Evolutionary conservation across 768 basidiomycete species (phyloP).

Genomic region (Xerocomellus amylosporus): DNA sequence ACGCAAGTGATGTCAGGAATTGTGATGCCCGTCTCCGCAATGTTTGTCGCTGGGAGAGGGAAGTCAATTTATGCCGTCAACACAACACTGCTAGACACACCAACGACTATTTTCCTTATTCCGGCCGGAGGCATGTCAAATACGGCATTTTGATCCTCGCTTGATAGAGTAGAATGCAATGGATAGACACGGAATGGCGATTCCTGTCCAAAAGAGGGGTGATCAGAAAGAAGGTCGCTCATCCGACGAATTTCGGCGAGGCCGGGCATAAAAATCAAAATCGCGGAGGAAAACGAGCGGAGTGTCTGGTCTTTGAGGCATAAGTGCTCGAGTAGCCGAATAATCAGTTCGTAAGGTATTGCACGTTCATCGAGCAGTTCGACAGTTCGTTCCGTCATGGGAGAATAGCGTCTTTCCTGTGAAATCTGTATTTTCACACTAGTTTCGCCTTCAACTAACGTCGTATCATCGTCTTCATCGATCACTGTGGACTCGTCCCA

Average conservation of each 20-base stretch:
- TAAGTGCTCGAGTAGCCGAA: constrained; percentile 76
- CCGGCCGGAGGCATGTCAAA: constrained; percentile 84
- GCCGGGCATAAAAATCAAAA: constrained; percentile 93
- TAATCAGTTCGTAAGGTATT: constrained; percentile 89
- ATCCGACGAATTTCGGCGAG: constrained; percentile 89
- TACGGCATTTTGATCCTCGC: constrained; percentile 85
- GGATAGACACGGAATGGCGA: constrained; percentile 74
- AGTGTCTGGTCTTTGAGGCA: constrained; percentile 66
- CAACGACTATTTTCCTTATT: constrained; percentile 90
- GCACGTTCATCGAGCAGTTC: constrained; percentile 84
- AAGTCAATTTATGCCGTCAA: not conserved
- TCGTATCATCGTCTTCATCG: constrained; percentile 67
- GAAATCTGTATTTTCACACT: constrained; percentile 38
- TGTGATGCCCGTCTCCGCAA: constrained; percentile 96
- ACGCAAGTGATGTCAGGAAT: constrained; percentile 98
- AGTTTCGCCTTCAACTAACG: constrained; percentile 19
- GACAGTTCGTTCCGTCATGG: constrained; percentile 69
- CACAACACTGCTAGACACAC: constrained; percentile 38
- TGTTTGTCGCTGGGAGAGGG: constrained; percentile 67
- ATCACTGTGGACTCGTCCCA: constrained; percentile 73
- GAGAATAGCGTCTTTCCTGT: constrained; percentile 78
- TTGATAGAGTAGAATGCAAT: constrained; percentile 90
- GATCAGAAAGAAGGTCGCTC: constrained; percentile 76
- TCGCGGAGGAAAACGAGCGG: constrained; percentile 64
- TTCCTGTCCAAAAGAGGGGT: constrained; percentile 63